Evolutionary conservation across 331 rosid species (phyloP), one percentile per base, ranked within the genome.

Genomic region (Dryas integrifolia): DNA sequence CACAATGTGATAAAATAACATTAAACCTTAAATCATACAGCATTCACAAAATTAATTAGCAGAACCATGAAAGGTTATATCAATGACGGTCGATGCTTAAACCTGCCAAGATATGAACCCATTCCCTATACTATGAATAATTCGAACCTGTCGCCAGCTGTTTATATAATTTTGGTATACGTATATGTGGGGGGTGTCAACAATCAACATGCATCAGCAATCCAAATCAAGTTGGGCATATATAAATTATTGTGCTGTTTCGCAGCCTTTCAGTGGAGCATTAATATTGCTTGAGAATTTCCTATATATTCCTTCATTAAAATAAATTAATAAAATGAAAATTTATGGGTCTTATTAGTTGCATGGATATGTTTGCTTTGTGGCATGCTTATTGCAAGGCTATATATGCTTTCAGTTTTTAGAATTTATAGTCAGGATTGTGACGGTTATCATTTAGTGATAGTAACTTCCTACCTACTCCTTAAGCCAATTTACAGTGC

Each of bases 391-490:
- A 16, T 45, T 11, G 41, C 55, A 45, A 65, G 55, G n/a, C 57
- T 18, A 56, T 21, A 9, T 58, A 11, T 26, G 7, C 24, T 58
- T 58, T 26, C 43, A 30, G 35, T 30, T 30, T 30, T 30, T 30
- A 30, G 35, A 30, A 30, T 26, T 58, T 26, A 5, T 26, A 2
- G 16, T 13, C 41, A 2, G 0, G 63, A 26, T 58, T 58, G 16
- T 5, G 6, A 58, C 63, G 63, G 63, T 58, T 58, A 26, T 21
- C 63, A 5, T 58, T 58, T 26, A 2, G 63, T 44, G 69, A 16
- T n/a, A 44, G 51, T 8, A 44, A 69, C 63, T 40, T 69, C 63
- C 53, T 55, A 69, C 74, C 64, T 57, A 55, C 64, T 69, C 41
- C 2, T 43, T 24, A 5, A 21, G 49, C 16, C 16, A 16, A 10